Base-by-base conservation (phyloP, 768 basidiomycete genomes). In the Russula foetens region DNA sequence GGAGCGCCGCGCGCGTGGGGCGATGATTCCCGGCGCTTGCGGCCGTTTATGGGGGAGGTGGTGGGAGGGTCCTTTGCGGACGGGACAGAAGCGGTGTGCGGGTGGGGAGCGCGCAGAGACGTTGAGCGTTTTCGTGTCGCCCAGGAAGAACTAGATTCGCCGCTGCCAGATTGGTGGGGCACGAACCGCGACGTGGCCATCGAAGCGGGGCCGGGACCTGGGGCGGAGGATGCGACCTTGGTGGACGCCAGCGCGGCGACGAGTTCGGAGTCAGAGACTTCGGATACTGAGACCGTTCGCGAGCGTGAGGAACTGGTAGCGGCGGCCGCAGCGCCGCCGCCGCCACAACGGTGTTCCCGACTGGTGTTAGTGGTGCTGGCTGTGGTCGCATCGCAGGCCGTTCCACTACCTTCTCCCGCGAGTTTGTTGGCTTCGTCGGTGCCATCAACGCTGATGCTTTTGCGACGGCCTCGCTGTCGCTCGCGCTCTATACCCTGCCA, bases 401-500 rank as follows among this genome's bases (percentile, higher is more conserved):
- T 19, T 4, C n/a, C 49, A 33, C n/a, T 26, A 2, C 6, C 21
- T 11, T 57, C 60, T 8, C 24, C 50, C 9, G 28, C 5, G 3
- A 19, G 55, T 6, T 31, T 38, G 43, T 9, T 23, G 15, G 11
- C 23, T n/a, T 61, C 50, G 7, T 62, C 60, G 21, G 39, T 14
- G 6, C 56, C 52, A 1, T 58, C 61, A 15, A 58, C 51, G 26
- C 61, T 62, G 38, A 62, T 53, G 38, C 61, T 62, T 7, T 62
- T 62, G 29, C 61, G 44, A 12, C 61, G 61, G 7, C 61, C 51
- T 7, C 61, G 61, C 56, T 62, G 61, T 33, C 61, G 56, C 39
- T 57, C 56, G 2, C 56, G 56, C 29, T 62, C 61, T 14, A 62
- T 62, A 11, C 56, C 56, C 7, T 57, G 61, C 61, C 61, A 62